These are phyloP conservation scores for Xylariaceae sp. DNA, from an alignment of 2,329 filamentous ascomycete genomes.

Conservation along the genomic window DNA sequence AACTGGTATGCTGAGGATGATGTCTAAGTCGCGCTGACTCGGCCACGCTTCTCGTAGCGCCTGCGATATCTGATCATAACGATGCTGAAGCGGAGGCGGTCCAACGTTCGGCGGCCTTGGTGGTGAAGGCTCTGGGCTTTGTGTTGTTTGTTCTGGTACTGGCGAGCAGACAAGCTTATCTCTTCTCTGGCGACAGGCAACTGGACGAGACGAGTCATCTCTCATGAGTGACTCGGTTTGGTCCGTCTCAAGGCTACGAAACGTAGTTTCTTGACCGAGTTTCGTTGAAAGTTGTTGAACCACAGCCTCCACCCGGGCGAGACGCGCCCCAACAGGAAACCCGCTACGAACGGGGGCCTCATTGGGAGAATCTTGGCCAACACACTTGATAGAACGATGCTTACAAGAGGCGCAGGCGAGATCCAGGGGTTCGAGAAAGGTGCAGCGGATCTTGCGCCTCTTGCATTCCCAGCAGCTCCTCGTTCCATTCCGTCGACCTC, in stretches of 20 bases:
- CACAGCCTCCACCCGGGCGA: conserved; percentile 30
- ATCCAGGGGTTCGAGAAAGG: background rate
- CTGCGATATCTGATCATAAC: conserved; percentile 25
- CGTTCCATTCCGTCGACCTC: background rate
- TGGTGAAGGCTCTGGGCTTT: too few relatives aligned
- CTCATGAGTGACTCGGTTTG: too few relatives aligned
- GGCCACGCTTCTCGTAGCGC: conserved; percentile 40
- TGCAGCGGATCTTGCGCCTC: background rate
- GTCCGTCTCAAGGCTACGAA: too few relatives aligned
- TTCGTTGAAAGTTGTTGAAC: background rate
- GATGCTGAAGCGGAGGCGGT: conserved; percentile 1
- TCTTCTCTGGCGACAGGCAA: too few relatives aligned
- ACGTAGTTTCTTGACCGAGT: background rate
- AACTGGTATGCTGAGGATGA: conserved; percentile 33
- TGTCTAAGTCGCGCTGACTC: conserved; percentile 34
- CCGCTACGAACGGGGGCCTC: conserved; percentile 13
- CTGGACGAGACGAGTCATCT: too few relatives aligned
- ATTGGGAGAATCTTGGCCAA: conserved; percentile 48
- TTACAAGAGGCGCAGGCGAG: background rate
- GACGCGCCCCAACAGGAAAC: conserved; percentile 10
- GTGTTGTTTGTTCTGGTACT: too few relatives aligned
- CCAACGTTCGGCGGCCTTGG: background rate
- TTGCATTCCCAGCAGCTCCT: background rate
- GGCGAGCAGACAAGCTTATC: too few relatives aligned
- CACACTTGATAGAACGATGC: conserved; percentile 29